Conservation (phyloP, 1,284 basidiomycete species). For the Cryptococcus wingfieldii region DNA sequence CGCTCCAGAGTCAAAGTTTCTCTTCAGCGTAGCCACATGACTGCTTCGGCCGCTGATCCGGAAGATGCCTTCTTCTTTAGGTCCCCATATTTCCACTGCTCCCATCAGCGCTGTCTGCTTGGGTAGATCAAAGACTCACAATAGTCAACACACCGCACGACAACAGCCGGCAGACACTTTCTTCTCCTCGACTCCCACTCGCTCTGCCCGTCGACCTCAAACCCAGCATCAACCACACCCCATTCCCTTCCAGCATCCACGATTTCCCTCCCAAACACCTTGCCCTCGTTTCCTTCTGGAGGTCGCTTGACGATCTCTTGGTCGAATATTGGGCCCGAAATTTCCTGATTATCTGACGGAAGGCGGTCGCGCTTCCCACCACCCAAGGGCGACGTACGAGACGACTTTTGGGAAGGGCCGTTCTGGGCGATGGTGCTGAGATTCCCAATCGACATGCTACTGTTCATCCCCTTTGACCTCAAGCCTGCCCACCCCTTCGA, state of each 20-base stretch:
- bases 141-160: constrained; percentile 45
- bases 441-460: constrained; percentile 28
- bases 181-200: constrained; percentile 30
- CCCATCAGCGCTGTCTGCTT: background rate
- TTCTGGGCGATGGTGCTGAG: constrained; percentile 17
- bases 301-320: constrained; percentile 25
- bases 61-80: constrained; percentile 50
- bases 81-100: constrained; percentile 46
- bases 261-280: constrained; percentile 40
- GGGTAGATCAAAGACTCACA: constrained; percentile 29
- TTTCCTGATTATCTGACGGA: constrained; percentile 7
- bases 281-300: constrained; percentile 16
- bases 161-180: constrained; percentile 44
- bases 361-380: constrained; percentile 13
- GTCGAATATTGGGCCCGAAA: constrained; percentile 21
- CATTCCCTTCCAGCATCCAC: constrained; percentile 32
- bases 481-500: constrained; percentile 42
- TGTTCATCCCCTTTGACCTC: constrained; percentile 24
- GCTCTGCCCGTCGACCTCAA: constrained; percentile 4
- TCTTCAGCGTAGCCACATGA: constrained; percentile 67
- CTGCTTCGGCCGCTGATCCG: constrained; percentile 49
- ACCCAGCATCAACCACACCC: constrained; percentile 21
- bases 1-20: constrained; percentile 79
- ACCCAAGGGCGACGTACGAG: constrained; percentile 20
- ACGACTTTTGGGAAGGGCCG: constrained; percentile 11